Evolutionary conservation across 2,329 filamentous ascomycete species (phyloP).

Genomic region (Calonectria naviculata): DNA sequence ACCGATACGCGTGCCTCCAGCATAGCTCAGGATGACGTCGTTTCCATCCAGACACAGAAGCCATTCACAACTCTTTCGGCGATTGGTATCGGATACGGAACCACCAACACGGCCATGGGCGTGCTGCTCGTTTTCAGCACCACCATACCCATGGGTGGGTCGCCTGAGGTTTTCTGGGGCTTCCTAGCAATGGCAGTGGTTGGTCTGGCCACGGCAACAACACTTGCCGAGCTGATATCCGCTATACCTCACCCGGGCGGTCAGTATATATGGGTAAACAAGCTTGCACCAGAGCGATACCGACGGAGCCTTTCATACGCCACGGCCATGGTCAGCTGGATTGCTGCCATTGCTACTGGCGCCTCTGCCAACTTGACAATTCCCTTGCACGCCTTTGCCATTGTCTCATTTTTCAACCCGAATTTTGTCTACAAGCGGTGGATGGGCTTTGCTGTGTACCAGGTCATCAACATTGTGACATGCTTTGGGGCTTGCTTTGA

Average conservation of each 20-base stretch:
- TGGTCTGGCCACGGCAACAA: slow-evolving; percentile 36
- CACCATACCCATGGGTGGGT: slow-evolving; percentile 34
- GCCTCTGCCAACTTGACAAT: slow-evolving; percentile 38
- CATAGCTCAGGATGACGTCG: too few species aligned
- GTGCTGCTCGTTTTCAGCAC: slow-evolving; percentile 34
- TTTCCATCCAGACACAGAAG: slow-evolving; percentile 46
- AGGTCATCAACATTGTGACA: slow-evolving; percentile 37
- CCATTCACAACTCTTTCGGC: slow-evolving; percentile 41
- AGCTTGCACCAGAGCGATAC: slow-evolving; percentile 27
- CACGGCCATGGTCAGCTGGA: slow-evolving; percentile 40
- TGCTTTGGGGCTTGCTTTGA: slow-evolving; percentile 36
- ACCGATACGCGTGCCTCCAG: too few species aligned
- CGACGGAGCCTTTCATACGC: slow-evolving; percentile 35
- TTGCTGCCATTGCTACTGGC: slow-evolving; percentile 37
- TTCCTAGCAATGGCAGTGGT: slow-evolving; percentile 37
- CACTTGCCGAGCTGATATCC: slow-evolving; percentile 41
- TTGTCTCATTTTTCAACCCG: slow-evolving; percentile 35
- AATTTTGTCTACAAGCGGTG: slow-evolving; percentile 37
- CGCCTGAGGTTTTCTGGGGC: slow-evolving; percentile 40
- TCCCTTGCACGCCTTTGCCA: slow-evolving; percentile 30
- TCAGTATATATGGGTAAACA: slow-evolving; percentile 42
- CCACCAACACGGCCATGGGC: slow-evolving; percentile 38
- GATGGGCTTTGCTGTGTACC: slow-evolving; percentile 43
- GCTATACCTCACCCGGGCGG: slow-evolving; percentile 44
- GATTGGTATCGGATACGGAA: slow-evolving; percentile 39